Evolutionary conservation across 768 basidiomycete species (phyloP), one percentile per base, ranked within the genome.

Genomic region (Tulasnella sp.): DNA sequence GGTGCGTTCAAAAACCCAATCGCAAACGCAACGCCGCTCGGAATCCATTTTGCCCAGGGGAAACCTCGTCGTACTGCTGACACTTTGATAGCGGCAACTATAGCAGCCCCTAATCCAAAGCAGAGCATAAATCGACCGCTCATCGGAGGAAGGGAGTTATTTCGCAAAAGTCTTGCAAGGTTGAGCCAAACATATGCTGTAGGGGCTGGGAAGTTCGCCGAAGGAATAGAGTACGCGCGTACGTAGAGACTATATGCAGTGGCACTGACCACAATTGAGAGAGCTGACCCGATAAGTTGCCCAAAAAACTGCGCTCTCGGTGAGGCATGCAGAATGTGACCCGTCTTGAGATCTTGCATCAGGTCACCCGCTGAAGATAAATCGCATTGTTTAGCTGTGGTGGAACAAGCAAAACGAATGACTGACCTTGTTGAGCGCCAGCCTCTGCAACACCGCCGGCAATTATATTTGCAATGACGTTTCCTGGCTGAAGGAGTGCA

Each of bases 341-440:
- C 93, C 2, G 93, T 95, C 68, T 98, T 98, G 53, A 98, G 70
- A 65, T 98, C 93, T 68, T 98, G 93, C 93, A 98, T 96, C 7
- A 96, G 76, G 62, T 98, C 93, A 13, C 91, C 93, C 5, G 92
- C 90, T 64, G 87, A 91, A 57, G 5, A 39, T 19, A 33, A 37
- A 32, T 20, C 49, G 58, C 44, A 54, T 50, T 20, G 29, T 10
- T 53, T 22, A 5, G 5, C 20, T 27, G 6, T 20, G 5, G 5
- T 45, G 35, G 50, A 55, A 33, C n/a, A 28, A 44, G 2, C 10
- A 37, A 24, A 31, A 15, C 48, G 28, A 7, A 47, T 37, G 15
- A 34, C 53, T 62, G 79, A 55, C 61, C 88, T 83, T 92, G 89
- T 65, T 81, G 82, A 24, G 89, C 89, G n/a, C 89, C 89, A 32